A percentile compares a stretch with the other conserved stretches of the same genome.
Conservation (phyloP, 768 basidiomycete genomes). For the Tephrocybe sp. region DNA sequence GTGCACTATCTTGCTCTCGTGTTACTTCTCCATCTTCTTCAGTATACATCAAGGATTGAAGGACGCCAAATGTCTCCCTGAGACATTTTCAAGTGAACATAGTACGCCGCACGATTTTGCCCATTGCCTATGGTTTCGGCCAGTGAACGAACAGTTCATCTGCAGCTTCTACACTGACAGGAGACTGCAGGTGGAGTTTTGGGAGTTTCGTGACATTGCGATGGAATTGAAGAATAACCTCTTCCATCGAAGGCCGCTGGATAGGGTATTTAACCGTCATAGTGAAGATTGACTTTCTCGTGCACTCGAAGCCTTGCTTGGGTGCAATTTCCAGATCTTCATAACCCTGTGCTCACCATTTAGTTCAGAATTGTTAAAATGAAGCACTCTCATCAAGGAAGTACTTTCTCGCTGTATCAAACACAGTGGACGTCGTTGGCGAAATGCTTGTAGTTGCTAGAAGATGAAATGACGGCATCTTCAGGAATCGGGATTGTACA, state of each 20-base stretch:
- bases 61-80: too few relatives aligned
- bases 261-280: slow-evolving; percentile 4
- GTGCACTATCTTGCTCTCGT: too few relatives aligned
- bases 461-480: background rate
- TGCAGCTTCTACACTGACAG: background rate
- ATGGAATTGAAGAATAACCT: slow-evolving; percentile 3
- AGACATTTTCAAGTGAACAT: too few relatives aligned
- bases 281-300: background rate
- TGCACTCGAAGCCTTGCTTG: slow-evolving; percentile 8
- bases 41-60: too few relatives aligned
- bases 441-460: background rate
- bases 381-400: slow-evolving; percentile 3
- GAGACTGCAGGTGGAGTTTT: background rate
- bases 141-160: background rate
- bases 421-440: slow-evolving; percentile 5
- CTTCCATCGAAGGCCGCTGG: slow-evolving; percentile 2
- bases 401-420: background rate
- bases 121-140: background rate
- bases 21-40: too few relatives aligned
- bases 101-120: background rate
- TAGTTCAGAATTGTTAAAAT: background rate
- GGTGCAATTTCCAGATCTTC: background rate
- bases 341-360: background rate
- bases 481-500: background rate
- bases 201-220: background rate